Evolutionary conservation across 345 rosid genomes (phyloP), one percentile per base, ranked within the genome.

Genomic region (Dimocarpus longan): DNA sequence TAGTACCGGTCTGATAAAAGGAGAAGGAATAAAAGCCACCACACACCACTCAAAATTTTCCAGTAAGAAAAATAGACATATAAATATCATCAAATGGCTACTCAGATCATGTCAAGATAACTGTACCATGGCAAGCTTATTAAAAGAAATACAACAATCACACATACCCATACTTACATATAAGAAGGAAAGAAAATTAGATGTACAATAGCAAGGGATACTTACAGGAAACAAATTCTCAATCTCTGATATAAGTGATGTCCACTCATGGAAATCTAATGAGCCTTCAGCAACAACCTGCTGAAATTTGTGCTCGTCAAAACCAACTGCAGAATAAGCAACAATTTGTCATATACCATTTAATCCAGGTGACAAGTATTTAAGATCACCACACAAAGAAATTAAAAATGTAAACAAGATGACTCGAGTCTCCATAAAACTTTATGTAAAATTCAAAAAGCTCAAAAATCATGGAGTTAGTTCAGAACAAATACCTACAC

Each of bases 251-350:
- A 91, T 87, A 65, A 91, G 88, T 10, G 86, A 85, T 79, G 88
- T 82, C 97, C 95, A 93, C 10, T 91, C 94, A 73, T 90, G 89
- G 73, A 91, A 93, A 32, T 88, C 84, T 39, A 91, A 86, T 63
- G 80, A 76, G 40, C 84, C 93, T 40, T 78, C 66, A 42, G 85
- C 78, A 18, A 88, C 66, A 0, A 84, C 46, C 75, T 83, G 85
- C 77, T 66, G 65, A 56, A 92, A 81, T 68, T 78, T 84, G 74
- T 78, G 73, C 78, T 85, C 85, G 26, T 82, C 89, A 48, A 84
- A 26, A 50, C 77, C 82, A 81, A 79, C 91, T 87, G 85, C 15
- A 10, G 9, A 42, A 77, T 78, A 82, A 78, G 5, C 66, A 76
- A 76, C 37, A 40, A 22, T 37, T 68, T 39, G 22, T 57, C 1